Base-by-base conservation (phyloP, 129 eudicot species). In the Erigeron canadensis region DNA sequence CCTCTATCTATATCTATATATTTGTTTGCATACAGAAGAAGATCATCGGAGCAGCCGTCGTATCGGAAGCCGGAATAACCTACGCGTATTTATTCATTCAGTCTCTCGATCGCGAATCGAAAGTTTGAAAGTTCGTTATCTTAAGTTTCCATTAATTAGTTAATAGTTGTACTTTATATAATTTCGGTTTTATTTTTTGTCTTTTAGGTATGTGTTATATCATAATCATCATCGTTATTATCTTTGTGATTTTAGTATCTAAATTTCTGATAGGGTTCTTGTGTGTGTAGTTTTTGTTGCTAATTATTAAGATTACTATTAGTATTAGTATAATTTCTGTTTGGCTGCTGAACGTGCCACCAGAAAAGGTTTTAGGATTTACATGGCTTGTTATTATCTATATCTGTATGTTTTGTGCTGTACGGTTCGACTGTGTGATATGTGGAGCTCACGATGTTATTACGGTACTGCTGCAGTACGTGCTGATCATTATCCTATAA, bases 61-160 rank as follows among this genome's bases (percentile, higher is more conserved):
- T 21, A 58, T 59, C 70, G 50, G 74, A 56, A 19, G 74, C 69
- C 68, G 74, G 80, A 67, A 67, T 67, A 5, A 7, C 23, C 65
- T 54, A 9, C 39, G 57, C 46, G 5, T 44, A 57, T 72, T 28
- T 43, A n/a, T 44, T 45, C 34, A 28, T 69, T 45, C 59, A 57
- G 67, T 18, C 9, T 17, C 40, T 46, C 59, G 48, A 19, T 65
- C 45, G 72, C 64, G 34, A 28, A 28, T 28, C 3, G 34, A 28
- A 28, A 28, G 63, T 23, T 69, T 44, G 75, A 77, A 77, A 77
- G 81, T 77, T 77, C 81, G 81, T 77, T 70, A 77, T 77, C 72
- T 19, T 70, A 37, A 76, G 70, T 69, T 69, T 69, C 75, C 37
- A 57, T 18, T 69, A 13, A 34, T 47, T 68, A 38, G 13, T 57